Percentiles rank a stretch among this genome's conserved stretches.
Conservation (phyloP, 306 rosid species). For the Dalbergia cultrata region DNA sequence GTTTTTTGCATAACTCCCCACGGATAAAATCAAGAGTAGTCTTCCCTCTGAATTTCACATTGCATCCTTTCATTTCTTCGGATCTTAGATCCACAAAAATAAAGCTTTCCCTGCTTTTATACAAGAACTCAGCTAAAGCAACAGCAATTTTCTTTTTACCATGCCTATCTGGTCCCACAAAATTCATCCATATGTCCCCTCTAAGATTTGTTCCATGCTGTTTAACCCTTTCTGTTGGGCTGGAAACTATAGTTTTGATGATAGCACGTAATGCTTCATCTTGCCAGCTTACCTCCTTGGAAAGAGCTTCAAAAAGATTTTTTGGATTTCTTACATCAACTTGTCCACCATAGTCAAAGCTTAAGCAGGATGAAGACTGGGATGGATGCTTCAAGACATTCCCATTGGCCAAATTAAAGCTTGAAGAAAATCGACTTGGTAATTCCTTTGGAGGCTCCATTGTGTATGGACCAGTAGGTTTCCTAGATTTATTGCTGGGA, state of each 20-base stretch:
- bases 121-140: slow-evolving; percentile 76
- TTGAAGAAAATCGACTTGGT: slow-evolving; percentile 55
- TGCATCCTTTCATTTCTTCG: slow-evolving; percentile 61
- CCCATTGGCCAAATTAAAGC: slow-evolving; percentile 60
- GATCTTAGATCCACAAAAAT: slow-evolving; percentile 71
- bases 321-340: slow-evolving; percentile 68
- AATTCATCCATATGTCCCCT: slow-evolving; percentile 80
- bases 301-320: slow-evolving; percentile 67
- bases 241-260: slow-evolving; percentile 59
- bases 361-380: slow-evolving; percentile 67
- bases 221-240: slow-evolving; percentile 55
- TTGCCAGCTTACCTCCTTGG: slow-evolving; percentile 81
- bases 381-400: slow-evolving; percentile 53
- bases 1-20: slow-evolving; percentile 75
- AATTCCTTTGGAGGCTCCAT: slow-evolving; percentile 57
- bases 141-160: slow-evolving; percentile 78
- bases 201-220: slow-evolving; percentile 52
- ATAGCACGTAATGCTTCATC: slow-evolving; percentile 70
- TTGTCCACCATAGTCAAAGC: slow-evolving; percentile 59
- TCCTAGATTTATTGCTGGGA: slow-evolving; percentile 52
- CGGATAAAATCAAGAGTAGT: slow-evolving; percentile 77
- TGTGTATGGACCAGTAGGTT: slow-evolving; percentile 46
- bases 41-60: slow-evolving; percentile 82
- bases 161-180: slow-evolving; percentile 79
- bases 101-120: slow-evolving; percentile 66